Conservation (phyloP, 441 rosid species). For the Capsella rubella region DNA sequence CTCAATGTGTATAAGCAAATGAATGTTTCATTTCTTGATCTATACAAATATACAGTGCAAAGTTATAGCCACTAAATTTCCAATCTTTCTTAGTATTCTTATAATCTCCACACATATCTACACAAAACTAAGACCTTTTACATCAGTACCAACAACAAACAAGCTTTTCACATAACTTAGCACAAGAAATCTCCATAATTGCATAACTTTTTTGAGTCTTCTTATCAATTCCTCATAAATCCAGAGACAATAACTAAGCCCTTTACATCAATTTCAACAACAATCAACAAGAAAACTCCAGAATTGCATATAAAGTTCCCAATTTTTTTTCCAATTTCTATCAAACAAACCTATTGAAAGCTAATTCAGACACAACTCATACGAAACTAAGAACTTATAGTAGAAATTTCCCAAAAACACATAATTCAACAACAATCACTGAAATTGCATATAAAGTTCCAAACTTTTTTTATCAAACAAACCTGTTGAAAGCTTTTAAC, state of each 20-base stretch:
- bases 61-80: not conserved
- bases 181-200: not conserved
- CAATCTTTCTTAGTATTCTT: not conserved
- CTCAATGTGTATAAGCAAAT: not conserved
- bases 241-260: not conserved
- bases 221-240: not conserved
- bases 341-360: too few species aligned
- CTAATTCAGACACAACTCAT: too few species aligned
- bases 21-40: not conserved
- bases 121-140: not conserved
- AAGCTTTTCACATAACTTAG: not conserved
- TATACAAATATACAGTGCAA: not conserved
- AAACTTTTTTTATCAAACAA: constrained; percentile 13
- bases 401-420: too few species aligned
- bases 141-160: not conserved
- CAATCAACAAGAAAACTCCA: not conserved
- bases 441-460: too few species aligned
- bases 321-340: too few species aligned
- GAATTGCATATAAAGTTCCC: not conserved
- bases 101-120: not conserved
- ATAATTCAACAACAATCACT: too few species aligned
- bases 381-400: too few species aligned
- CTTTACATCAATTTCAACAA: not conserved
- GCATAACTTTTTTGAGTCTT: not conserved
- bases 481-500: constrained; percentile 97